Evolutionary conservation across 106 monocot species (phyloP).

Genomic region (Acorus calamus): DNA sequence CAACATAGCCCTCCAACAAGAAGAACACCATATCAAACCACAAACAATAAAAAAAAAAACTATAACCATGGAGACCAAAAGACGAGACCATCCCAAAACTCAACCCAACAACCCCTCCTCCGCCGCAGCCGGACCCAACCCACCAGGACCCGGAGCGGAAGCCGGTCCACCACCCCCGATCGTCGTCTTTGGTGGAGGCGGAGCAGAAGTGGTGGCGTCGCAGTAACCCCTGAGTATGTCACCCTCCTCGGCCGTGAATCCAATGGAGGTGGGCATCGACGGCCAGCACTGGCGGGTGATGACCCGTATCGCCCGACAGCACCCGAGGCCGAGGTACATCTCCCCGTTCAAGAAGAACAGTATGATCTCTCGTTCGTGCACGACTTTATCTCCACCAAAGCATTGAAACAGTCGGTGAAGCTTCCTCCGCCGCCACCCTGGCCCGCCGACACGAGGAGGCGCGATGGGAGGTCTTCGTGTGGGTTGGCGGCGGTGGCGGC

Average conservation of each 20-base stretch:
- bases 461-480: no score
- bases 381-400: constrained; percentile 26
- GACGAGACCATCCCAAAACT: no score
- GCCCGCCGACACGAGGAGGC: neutral
- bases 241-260: constrained; percentile 28
- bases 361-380: constrained; percentile 35
- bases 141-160: neutral
- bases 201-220: constrained; percentile 11
- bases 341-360: constrained; percentile 33
- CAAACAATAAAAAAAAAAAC: no score
- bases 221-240: constrained; percentile 34
- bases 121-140: neutral
- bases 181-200: neutral
- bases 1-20: no score
- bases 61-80: no score
- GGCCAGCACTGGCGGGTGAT: constrained; percentile 35
- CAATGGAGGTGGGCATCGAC: constrained; percentile 21
- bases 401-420: constrained; percentile 19
- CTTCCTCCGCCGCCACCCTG: neutral
- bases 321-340: constrained; percentile 18
- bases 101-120: no score
- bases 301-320: constrained; percentile 27
- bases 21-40: no score
- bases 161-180: neutral
- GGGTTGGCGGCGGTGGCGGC: no score